Evolutionary conservation across 306 rosid species (phyloP).

Genomic region (Herpetospermum pedunculosum): DNA sequence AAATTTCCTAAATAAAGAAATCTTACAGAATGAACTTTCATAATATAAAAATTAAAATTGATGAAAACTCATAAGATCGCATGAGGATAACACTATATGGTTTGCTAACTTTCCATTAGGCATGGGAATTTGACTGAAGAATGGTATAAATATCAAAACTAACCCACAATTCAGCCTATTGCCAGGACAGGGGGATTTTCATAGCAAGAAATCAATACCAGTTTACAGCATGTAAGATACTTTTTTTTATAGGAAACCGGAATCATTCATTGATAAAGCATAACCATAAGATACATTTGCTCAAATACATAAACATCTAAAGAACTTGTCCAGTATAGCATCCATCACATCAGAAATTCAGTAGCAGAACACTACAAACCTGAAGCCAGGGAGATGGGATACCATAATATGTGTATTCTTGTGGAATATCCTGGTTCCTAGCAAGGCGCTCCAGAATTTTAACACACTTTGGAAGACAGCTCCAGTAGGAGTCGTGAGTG

Average conservation of each 20-base stretch:
- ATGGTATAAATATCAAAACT: neutral
- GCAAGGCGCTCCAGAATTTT: constrained; percentile 90
- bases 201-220: neutral
- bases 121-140: neutral
- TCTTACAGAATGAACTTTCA: neutral
- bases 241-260: too few relatives aligned
- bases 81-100: neutral
- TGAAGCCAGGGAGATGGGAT: constrained; percentile 99
- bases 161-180: neutral
- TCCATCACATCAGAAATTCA: constrained; percentile 1
- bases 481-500: constrained; percentile 87
- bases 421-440: constrained; percentile 95
- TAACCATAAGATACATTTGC: neutral
- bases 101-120: neutral
- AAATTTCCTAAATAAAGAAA: neutral
- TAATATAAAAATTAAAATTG: neutral
- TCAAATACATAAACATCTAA: neutral
- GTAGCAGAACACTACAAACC: constrained; percentile 42
- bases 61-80: neutral
- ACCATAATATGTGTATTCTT: constrained; percentile 97
- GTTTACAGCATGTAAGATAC: too few relatives aligned
- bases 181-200: neutral
- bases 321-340: neutral
- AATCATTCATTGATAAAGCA: too few relatives aligned
- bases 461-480: constrained; percentile 95